Conservation (phyloP, 2,329 filamentous ascomycete genomes). For the Colletotrichum sp. region DNA sequence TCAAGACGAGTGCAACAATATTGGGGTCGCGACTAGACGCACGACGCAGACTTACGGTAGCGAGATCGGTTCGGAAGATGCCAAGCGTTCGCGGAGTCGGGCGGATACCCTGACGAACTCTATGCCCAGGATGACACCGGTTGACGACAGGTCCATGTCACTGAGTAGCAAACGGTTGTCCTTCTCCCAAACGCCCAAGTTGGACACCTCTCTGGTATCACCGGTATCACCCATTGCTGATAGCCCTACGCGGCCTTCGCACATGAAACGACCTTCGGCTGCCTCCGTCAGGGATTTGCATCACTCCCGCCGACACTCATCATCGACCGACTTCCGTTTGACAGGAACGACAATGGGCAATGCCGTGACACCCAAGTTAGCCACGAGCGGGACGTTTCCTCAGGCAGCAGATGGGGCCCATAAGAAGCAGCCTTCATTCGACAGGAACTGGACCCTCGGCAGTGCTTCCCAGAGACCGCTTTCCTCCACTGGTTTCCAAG, state of each 20-base stretch:
- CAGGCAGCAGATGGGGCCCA: slow-evolving; percentile 46
- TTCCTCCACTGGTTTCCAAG: slow-evolving; percentile 58
- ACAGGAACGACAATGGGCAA: slow-evolving; percentile 36
- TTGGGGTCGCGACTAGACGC: slow-evolving; percentile 47
- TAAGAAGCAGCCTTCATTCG: slow-evolving; percentile 73
- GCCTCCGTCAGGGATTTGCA: slow-evolving; percentile 83
- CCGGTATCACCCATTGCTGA: slow-evolving; percentile 47
- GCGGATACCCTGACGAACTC: slow-evolving; percentile 62
- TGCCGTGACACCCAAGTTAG: slow-evolving; percentile 46
- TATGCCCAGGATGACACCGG: slow-evolving; percentile 43
- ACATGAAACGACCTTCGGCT: slow-evolving; percentile 73
- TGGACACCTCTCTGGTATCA: slow-evolving; percentile 49
- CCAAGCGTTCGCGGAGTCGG: slow-evolving; percentile 55
- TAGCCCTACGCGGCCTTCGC: slow-evolving; percentile 51
- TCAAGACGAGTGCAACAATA: slow-evolving; percentile 81
- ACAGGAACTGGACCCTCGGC: slow-evolving; percentile 73
- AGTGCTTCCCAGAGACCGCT: slow-evolving; percentile 53
- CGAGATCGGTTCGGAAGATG: slow-evolving; percentile 63
- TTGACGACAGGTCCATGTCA: slow-evolving; percentile 51
- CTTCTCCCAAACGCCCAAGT: slow-evolving; percentile 52
- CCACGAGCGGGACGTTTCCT: slow-evolving; percentile 47
- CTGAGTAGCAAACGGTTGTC: slow-evolving; percentile 55
- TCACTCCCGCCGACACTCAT: slow-evolving; percentile 87
- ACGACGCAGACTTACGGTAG: slow-evolving; percentile 64
- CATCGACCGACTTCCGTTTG: slow-evolving; percentile 71